Percentiles rank a stretch among this genome's conserved stretches.
Conservation (phyloP, 2,329 filamentous ascomycete species). For the Aureobasidium sp. region DNA sequence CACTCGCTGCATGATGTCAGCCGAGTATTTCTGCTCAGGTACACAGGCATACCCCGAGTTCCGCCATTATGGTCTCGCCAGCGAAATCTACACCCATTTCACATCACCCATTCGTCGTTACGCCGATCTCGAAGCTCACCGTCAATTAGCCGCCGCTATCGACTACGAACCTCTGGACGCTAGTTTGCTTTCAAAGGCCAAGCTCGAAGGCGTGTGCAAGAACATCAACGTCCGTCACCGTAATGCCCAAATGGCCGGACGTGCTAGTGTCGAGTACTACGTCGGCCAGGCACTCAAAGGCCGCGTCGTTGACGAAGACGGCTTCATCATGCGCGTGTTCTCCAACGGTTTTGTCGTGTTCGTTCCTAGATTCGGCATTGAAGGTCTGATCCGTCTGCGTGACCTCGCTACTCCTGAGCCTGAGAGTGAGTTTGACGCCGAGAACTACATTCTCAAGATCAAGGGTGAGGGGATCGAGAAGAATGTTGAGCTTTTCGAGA, state of each 20-base stretch:
- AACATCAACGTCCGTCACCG: constrained; percentile 98
- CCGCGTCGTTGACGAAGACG: constrained; percentile 70
- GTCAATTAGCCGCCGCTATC: constrained; percentile 91
- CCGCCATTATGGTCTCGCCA: constrained; percentile 92
- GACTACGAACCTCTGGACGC: constrained; percentile 83
- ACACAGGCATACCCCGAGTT: constrained; percentile 91
- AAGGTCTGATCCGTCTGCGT: constrained; percentile 77
- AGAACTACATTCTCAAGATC: constrained; percentile 69
- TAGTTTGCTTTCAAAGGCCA: constrained; percentile 70
- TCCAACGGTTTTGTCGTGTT: constrained; percentile 96
- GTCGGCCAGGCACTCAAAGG: constrained; percentile 92
- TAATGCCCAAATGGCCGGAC: constrained; percentile 91
- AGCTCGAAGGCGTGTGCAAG: constrained; percentile 88
- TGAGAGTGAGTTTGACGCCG: constrained; percentile 74
- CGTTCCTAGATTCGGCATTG: constrained; percentile 90
- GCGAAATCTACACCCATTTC: constrained; percentile 97
- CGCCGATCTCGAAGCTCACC: constrained; percentile 89
- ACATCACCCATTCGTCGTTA: constrained; percentile 96
- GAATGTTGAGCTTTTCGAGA: constrained; percentile 77
- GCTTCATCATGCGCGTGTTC: constrained; percentile 95
- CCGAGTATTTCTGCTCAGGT: constrained; percentile 95
- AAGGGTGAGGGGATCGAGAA: constrained; percentile 42
- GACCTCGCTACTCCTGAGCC: constrained; percentile 73
- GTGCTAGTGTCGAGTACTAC: constrained; percentile 94
- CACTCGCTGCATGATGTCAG: constrained; percentile 97